Conservation (phyloP, 805 yeast species). For the Yamadazyma akitaensis region DNA sequence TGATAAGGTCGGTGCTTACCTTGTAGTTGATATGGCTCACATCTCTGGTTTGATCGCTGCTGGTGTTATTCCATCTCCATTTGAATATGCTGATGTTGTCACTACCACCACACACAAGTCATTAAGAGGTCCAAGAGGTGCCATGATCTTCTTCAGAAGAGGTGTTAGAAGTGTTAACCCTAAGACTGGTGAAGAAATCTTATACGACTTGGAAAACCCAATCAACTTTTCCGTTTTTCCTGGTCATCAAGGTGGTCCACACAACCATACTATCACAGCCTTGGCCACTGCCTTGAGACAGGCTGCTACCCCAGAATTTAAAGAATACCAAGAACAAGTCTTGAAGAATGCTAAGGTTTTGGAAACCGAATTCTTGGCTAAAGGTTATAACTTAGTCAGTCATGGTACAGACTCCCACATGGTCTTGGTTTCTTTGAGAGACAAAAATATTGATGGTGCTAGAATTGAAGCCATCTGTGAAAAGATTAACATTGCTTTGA, state of each 20-base stretch:
- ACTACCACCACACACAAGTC: conserved; percentile 98
- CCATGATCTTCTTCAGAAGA: conserved; percentile 95
- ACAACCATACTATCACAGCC: conserved; percentile 96
- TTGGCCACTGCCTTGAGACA: conserved; percentile 93
- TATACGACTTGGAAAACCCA: conserved; percentile 83
- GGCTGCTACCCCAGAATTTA: conserved; percentile 84
- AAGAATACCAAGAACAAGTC: conserved; percentile 78
- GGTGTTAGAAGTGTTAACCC: conserved; percentile 77
- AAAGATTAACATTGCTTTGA: conserved; percentile 87
- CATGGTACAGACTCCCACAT: conserved; percentile 95
- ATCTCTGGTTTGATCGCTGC: conserved; percentile 95
- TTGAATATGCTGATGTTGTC: conserved; percentile 90
- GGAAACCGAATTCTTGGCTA: conserved; percentile 59
- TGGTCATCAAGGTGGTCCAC: conserved; percentile 99
- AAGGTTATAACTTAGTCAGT: conserved; percentile 78
- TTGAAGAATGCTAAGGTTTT: conserved; percentile 77
- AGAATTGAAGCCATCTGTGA: conserved; percentile 89
- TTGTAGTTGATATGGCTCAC: conserved; percentile 96
- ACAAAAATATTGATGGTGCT: conserved; percentile 88
- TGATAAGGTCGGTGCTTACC: conserved; percentile 88
- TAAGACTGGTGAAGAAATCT: conserved; percentile 81
- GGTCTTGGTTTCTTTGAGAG: conserved; percentile 78
- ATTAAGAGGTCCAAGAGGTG: conserved; percentile 98
- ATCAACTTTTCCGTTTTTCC: conserved; percentile 98
- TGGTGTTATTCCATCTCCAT: conserved; percentile 90